phyloP scores from a whole-genome alignment of 2,329 filamentous ascomycete genomes.

The Trichoderma atrobrunneum region DNA sequence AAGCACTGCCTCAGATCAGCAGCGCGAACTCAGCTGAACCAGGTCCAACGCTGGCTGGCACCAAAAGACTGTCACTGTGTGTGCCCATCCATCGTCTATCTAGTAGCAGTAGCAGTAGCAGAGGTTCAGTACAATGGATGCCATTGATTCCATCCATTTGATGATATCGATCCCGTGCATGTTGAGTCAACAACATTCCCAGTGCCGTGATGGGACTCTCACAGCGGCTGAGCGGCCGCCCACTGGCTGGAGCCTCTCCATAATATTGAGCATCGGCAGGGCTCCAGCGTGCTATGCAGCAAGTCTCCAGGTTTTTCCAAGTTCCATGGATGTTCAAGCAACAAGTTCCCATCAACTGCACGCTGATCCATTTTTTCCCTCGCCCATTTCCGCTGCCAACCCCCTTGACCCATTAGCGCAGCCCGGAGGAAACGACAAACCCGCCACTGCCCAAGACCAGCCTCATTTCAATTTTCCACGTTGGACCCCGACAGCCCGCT shows the following conservation, averaged over 20 bases:
- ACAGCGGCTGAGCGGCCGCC: slow-evolving; percentile 5
- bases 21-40: neutral
- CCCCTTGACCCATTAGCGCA: slow-evolving; percentile 10
- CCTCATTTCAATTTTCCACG: slow-evolving; percentile 18
- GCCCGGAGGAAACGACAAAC: slow-evolving; percentile 12
- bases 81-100: neutral
- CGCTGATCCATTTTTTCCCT: neutral
- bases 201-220: neutral
- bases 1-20: slow-evolving; percentile 11
- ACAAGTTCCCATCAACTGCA: neutral
- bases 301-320: slow-evolving; percentile 1
- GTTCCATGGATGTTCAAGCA: neutral
- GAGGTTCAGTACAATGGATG: neutral
- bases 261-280: too few species aligned
- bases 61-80: too few species aligned
- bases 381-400: slow-evolving; percentile 14
- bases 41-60: neutral
- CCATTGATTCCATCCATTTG: neutral
- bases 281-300: neutral
- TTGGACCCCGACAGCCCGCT: neutral
- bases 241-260: neutral
- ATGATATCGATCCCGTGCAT: too few species aligned
- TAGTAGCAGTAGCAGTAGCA: neutral
- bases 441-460: slow-evolving; percentile 13
- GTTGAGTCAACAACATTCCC: too few species aligned